These are phyloP conservation scores for Chalaropsis ovoidea DNA, from an alignment of 2,329 filamentous ascomycete genomes.

Conservation along the genomic window DNA sequence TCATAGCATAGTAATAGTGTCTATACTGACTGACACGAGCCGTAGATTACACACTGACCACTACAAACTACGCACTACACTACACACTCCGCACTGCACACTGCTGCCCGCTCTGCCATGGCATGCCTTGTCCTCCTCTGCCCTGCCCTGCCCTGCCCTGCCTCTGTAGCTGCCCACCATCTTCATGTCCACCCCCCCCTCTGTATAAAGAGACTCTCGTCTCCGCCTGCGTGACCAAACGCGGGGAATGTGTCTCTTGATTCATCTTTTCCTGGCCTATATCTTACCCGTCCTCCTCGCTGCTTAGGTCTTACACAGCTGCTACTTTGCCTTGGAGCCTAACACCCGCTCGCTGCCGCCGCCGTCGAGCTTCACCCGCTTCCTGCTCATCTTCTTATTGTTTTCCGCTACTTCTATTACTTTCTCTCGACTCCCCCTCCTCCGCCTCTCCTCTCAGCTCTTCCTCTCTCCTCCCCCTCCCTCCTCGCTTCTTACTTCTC, in stretches of 20 bases:
- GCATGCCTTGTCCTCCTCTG: too few species aligned
- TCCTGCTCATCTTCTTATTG: neutral
- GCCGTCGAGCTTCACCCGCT: neutral
- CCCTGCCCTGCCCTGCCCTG: too few species aligned
- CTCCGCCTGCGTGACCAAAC: constrained; percentile 1
- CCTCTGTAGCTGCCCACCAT: neutral
- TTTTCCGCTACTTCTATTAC: too few species aligned
- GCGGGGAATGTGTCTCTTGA: neutral
- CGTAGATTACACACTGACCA: too few species aligned
- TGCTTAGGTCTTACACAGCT: neutral
- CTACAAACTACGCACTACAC: too few species aligned
- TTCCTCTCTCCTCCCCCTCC: neutral
- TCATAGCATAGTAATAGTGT: too few species aligned
- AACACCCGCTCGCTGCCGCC: too few species aligned
- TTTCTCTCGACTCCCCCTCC: neutral
- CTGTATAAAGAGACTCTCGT: constrained; percentile 1
- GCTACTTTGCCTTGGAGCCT: too few species aligned
- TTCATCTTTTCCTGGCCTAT: too few species aligned
- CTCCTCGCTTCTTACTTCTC: neutral
- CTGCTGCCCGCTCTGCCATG: too few species aligned
- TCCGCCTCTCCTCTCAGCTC: neutral
- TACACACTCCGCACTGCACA: too few species aligned
- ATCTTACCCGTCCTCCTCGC: neutral
- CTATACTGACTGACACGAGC: too few species aligned
- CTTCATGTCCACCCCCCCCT: neutral